Percentiles rank a stretch among this genome's conserved stretches.
Evolutionary conservation across 1,284 basidiomycete species (phyloP).

Genomic region (Cryptococcus sp.): DNA sequence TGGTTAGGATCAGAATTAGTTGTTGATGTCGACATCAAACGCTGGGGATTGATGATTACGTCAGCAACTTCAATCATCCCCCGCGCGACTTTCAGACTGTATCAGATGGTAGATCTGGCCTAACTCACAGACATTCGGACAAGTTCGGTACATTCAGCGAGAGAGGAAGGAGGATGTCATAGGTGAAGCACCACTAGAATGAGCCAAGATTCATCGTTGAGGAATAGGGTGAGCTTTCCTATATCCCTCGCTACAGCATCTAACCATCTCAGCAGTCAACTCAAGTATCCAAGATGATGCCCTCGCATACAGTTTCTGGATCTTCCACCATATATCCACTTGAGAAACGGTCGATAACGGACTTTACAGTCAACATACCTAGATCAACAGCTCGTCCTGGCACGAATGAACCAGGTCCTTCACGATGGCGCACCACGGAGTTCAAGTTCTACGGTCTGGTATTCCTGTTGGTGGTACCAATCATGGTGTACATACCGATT

Average conservation of each 20-base stretch:
- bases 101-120: too few species aligned
- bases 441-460: constrained; percentile 73
- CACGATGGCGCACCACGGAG: constrained; percentile 74
- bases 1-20: too few species aligned
- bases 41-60: too few species aligned
- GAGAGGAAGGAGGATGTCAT: too few species aligned
- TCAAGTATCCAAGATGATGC: constrained; percentile 1
- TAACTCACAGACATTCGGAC: too few species aligned
- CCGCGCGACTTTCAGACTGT: too few species aligned
- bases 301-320: neutral
- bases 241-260: neutral
- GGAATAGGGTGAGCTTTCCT: neutral
- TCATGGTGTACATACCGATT: constrained; percentile 77
- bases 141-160: too few species aligned
- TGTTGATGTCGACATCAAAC: too few species aligned
- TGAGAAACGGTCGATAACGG: constrained; percentile 15
- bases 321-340: neutral
- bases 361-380: constrained; percentile 33
- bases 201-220: neutral
- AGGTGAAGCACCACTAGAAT: neutral
- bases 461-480: constrained; percentile 61
- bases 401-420: constrained; percentile 10
- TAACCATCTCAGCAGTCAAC: neutral
- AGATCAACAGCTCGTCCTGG: constrained; percentile 12
- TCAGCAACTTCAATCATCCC: too few species aligned